These are phyloP conservation scores for Scopulariopsis brevicaulis DNA, from an alignment of 2,329 filamentous ascomycete genomes.

Conservation along the genomic window DNA sequence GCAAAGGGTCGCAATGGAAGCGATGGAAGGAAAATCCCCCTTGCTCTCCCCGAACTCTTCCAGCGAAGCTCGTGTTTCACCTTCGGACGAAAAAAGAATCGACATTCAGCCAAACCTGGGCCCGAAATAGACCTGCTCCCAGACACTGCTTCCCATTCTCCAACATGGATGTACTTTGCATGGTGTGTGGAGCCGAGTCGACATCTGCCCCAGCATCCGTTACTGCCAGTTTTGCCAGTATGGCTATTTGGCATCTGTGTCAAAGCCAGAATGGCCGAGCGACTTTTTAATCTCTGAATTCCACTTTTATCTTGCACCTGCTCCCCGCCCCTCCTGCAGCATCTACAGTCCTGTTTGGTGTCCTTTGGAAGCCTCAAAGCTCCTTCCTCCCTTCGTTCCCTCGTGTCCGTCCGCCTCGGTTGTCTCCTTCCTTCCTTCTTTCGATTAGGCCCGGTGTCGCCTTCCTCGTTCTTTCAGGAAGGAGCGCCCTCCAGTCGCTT, in stretches of 20 bases:
- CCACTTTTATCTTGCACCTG: background rate
- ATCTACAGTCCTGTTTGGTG: background rate
- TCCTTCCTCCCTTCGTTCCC: background rate
- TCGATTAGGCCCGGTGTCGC: background rate
- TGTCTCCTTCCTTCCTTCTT: background rate
- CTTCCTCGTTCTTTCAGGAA: background rate
- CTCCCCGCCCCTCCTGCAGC: background rate
- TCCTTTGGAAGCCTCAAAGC: background rate
- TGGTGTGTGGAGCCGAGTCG: background rate
- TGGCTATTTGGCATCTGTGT: conserved; percentile 3
- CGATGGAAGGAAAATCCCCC: conserved; percentile 5
- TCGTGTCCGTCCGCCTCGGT: background rate
- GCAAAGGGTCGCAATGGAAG: conserved; percentile 4
- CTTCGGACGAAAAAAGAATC: background rate
- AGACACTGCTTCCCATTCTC: background rate
- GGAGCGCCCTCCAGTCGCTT: conserved; percentile 4
- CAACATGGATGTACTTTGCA: background rate
- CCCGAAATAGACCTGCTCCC: background rate
- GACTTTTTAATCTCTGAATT: conserved; percentile 4
- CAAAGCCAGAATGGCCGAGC: conserved; percentile 4
- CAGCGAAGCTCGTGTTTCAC: conserved; percentile 1
- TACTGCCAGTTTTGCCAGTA: conserved; percentile 5
- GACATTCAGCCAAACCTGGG: background rate
- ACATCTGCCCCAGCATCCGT: background rate
- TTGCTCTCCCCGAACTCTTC: background rate